Evolutionary conservation across 495 filamentous ascomycete species (phyloP).

Genomic region (Penicillium cinerascens): DNA sequence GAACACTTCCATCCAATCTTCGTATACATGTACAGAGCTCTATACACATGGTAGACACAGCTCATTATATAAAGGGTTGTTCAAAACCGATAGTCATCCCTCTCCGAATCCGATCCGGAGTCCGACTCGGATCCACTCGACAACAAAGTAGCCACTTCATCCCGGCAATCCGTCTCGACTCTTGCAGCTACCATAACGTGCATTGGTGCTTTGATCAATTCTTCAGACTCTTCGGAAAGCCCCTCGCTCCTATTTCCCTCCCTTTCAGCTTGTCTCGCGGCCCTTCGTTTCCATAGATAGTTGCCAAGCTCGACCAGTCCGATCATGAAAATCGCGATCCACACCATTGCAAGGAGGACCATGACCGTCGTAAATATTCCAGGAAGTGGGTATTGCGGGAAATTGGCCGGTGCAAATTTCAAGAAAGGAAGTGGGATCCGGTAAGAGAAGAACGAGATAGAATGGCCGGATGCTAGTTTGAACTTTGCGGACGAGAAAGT

Average conservation of each 20-base stretch:
- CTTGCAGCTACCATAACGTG: background rate
- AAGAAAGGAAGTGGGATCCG: constrained; percentile 14
- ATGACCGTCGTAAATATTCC: constrained; percentile 18
- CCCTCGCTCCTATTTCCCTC: constrained; percentile 1
- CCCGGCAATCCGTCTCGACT: background rate
- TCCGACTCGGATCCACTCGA: constrained; percentile 7
- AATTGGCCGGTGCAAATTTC: constrained; percentile 7
- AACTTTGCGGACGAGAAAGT: background rate
- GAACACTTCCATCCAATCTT: no score
- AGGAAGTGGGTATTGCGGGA: constrained; percentile 9
- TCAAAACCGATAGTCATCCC: constrained; percentile 14
- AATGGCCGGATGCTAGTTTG: constrained; percentile 4
- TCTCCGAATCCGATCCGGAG: constrained; percentile 5
- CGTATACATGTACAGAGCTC: no score
- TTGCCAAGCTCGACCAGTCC: constrained; percentile 24
- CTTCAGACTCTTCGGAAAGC: background rate
- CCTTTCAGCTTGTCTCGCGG: background rate
- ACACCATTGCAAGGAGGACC: constrained; percentile 22
- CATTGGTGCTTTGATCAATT: constrained; percentile 9
- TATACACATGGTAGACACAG: no score
- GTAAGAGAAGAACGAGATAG: constrained; percentile 14
- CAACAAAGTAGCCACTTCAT: background rate
- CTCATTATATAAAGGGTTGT: background rate
- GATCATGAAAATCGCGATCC: constrained; percentile 27
- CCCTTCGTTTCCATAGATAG: constrained; percentile 16